Evolutionary conservation across 2,329 filamentous ascomycete genomes (phyloP).

Genomic region (Botrytis tulipae): DNA sequence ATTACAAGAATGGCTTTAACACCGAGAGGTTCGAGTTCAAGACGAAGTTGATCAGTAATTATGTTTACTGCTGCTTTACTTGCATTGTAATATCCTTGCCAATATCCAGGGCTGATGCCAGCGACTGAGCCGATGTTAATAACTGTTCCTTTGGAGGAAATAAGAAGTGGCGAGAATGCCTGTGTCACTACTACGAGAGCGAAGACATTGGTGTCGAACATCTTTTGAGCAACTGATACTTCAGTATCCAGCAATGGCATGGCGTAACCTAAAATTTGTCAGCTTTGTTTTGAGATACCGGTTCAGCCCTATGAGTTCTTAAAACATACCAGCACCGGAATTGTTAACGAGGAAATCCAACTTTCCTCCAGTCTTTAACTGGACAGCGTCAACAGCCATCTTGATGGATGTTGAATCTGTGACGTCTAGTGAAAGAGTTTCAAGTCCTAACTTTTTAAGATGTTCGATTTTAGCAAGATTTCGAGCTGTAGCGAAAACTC

Average conservation of each 20-base stretch:
- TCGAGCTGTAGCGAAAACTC: constrained; percentile 45
- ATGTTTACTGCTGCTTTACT: constrained; percentile 29
- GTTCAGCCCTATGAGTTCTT: constrained; percentile 16
- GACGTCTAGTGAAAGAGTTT: constrained; percentile 44
- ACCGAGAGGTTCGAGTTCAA: constrained; percentile 29
- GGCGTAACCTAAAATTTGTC: constrained; percentile 30
- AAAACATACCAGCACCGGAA: constrained; percentile 38
- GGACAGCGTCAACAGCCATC: constrained; percentile 38
- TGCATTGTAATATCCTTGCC: constrained; percentile 32
- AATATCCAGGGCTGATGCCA: constrained; percentile 23
- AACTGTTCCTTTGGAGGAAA: constrained; percentile 41
- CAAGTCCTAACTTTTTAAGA: constrained; percentile 35
- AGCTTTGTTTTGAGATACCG: constrained; percentile 15
- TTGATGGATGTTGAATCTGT: constrained; percentile 41
- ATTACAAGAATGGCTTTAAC: constrained; percentile 30
- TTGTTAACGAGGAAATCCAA: constrained; percentile 48
- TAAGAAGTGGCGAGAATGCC: constrained; percentile 35
- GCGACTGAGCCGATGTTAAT: constrained; percentile 45
- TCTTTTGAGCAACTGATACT: constrained; percentile 32
- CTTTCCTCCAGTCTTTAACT: constrained; percentile 38
- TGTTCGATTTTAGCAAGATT: constrained; percentile 40
- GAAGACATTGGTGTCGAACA: constrained; percentile 40
- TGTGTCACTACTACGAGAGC: constrained; percentile 37
- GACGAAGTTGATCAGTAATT: constrained; percentile 26
- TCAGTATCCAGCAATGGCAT: constrained; percentile 40